Conservation (phyloP, 352 stramenopile species). For the Globisporangium uncinulatum region DNA sequence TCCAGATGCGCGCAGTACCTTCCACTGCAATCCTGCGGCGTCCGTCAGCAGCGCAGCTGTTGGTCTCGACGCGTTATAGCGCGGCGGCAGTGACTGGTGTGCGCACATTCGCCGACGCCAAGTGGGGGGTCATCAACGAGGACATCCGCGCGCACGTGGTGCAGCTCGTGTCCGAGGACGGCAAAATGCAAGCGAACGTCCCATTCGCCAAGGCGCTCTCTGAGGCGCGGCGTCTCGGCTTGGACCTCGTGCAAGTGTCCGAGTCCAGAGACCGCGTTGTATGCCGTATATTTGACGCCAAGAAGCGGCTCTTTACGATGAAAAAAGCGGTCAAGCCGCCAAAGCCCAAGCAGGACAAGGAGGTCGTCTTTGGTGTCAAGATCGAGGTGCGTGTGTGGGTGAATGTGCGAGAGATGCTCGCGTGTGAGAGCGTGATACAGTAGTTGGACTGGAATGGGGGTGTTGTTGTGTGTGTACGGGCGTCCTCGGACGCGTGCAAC, state of each 20-base stretch:
- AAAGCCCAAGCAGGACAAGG: conserved; percentile 70
- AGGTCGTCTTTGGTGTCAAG: conserved; percentile 63
- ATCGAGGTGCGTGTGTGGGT: conserved; percentile 36
- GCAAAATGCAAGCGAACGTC: conserved; percentile 40
- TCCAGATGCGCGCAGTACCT: not conserved
- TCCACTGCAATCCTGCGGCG: not conserved
- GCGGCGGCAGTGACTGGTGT: not conserved
- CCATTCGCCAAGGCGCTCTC: conserved; percentile 45
- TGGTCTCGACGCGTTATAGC: not conserved
- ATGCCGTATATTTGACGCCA: conserved; percentile 68
- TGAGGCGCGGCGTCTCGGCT: conserved; percentile 32
- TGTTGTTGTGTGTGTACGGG: not conserved
- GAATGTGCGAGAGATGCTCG: not conserved
- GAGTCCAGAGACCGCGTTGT: conserved; percentile 29
- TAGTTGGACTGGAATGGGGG: no score
- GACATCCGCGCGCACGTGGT: conserved; percentile 49
- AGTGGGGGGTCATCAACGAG: conserved; percentile 57
- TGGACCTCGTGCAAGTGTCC: conserved; percentile 79
- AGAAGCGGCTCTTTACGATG: conserved; percentile 64
- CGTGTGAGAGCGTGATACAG: not conserved
- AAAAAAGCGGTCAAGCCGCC: conserved; percentile 60
- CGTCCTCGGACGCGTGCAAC: not conserved
- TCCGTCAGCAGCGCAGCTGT: not conserved
- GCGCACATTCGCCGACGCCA: conserved; percentile 15
- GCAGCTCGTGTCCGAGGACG: conserved; percentile 48